Conservation (phyloP, 2,329 filamentous ascomycete species). For the Diaporthe citrichinensis region DNA sequence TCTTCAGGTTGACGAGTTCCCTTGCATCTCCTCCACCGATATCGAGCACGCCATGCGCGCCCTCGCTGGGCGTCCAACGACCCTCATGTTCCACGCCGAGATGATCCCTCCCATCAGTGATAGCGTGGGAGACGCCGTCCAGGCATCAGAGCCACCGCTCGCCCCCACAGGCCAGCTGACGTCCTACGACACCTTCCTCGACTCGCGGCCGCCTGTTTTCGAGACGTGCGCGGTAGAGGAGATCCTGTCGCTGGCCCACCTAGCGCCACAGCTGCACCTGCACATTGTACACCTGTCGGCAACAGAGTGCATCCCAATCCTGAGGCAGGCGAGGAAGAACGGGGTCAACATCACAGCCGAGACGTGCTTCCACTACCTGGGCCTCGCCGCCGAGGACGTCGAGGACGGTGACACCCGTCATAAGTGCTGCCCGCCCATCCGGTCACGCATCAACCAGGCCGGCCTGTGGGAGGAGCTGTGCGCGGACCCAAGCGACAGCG, state of each 20-base stretch:
- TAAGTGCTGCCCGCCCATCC: constrained; percentile 96
- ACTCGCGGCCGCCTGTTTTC: constrained; percentile 88
- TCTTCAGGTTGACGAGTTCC: constrained; percentile 90
- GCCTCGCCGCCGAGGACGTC: constrained; percentile 85
- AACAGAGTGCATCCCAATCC: constrained; percentile 86
- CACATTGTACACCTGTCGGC: constrained; percentile 96
- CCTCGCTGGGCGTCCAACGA: constrained; percentile 85
- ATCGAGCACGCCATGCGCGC: constrained; percentile 85
- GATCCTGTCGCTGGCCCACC: constrained; percentile 84
- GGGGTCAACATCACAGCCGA: constrained; percentile 93
- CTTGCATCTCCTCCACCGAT: constrained; percentile 85
- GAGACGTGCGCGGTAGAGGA: constrained; percentile 92
- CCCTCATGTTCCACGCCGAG: constrained; percentile 99
- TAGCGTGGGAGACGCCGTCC: constrained; percentile 84
- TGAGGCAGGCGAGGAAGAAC: constrained; percentile 78
- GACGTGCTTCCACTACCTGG: constrained; percentile 96
- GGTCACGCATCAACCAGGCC: constrained; percentile 84
- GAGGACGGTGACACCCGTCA: constrained; percentile 89
- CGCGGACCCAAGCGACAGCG: constrained; percentile 72
- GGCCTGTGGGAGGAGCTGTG: constrained; percentile 87
- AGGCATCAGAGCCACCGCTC: constrained; percentile 77
- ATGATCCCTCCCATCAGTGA: constrained; percentile 92
- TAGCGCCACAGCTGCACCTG: constrained; percentile 85
- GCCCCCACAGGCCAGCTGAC: constrained; percentile 80
- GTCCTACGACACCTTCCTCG: constrained; percentile 90